Conservation (phyloP, 768 basidiomycete genomes). For the Lyophyllum atratum region DNA sequence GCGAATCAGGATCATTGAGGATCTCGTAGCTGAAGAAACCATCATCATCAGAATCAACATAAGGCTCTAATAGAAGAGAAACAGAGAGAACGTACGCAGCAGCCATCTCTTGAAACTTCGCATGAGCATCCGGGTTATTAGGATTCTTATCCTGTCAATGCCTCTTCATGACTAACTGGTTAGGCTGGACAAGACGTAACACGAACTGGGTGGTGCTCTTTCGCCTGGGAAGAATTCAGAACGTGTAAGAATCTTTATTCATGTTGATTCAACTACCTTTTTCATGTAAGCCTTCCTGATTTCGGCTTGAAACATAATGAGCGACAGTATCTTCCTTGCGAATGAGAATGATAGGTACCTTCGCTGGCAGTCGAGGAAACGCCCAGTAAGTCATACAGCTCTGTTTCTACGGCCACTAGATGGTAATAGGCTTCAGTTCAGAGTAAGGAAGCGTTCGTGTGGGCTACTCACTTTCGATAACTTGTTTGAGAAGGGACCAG, state of each 20-base stretch:
- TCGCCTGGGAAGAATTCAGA: conserved; percentile 56
- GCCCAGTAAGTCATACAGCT: conserved; percentile 85
- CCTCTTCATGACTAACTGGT: neutral
- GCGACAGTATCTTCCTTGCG: conserved; percentile 12
- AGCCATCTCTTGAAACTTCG: conserved; percentile 87
- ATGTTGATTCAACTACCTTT: conserved; percentile 58
- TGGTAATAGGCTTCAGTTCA: neutral
- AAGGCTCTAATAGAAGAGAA: conserved; percentile 1
- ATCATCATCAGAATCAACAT: no score
- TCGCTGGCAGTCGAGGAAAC: conserved; percentile 69
- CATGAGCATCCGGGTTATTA: conserved; percentile 80
- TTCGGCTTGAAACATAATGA: conserved; percentile 52
- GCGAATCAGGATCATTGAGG: conserved; percentile 65
- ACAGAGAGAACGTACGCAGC: conserved; percentile 64
- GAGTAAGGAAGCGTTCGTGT: neutral
- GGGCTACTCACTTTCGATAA: conserved; percentile 2
- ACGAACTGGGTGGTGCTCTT: conserved; percentile 81
- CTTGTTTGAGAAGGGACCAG: neutral
- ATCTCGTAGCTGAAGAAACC: conserved; percentile 70
- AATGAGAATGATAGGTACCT: conserved; percentile 42
- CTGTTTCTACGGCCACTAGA: conserved; percentile 74
- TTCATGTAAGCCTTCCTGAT: conserved; percentile 94
- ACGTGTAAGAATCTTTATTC: conserved; percentile 12
- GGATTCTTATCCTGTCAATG: conserved; percentile 83
- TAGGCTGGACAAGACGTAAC: neutral